Evolutionary conservation across 768 basidiomycete genomes (phyloP).

Genomic region (Podaxis sp.): DNA sequence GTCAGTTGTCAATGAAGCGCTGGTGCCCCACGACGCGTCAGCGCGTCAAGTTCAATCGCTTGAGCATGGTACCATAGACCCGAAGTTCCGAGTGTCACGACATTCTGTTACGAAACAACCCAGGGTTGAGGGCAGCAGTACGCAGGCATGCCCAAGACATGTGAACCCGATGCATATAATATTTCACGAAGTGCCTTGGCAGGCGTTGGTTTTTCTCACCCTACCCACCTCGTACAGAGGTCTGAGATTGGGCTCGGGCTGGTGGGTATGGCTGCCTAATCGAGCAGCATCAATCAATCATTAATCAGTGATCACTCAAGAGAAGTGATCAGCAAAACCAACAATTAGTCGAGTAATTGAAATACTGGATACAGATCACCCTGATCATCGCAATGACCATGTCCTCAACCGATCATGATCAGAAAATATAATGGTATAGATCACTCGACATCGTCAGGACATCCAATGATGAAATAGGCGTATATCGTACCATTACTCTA

Average conservation of each 20-base stretch:
- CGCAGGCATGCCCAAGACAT: neutral
- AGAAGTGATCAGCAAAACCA: slow-evolving; percentile 5
- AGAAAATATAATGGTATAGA: slow-evolving; percentile 10
- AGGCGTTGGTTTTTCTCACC: neutral
- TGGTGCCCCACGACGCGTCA: slow-evolving; percentile 1
- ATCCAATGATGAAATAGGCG: slow-evolving; percentile 8
- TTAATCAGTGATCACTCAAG: slow-evolving; percentile 10
- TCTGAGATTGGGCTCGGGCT: neutral
- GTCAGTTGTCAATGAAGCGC: neutral
- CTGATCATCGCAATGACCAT: slow-evolving; percentile 10
- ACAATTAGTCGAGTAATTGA: slow-evolving; percentile 11
- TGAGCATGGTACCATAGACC: neutral
- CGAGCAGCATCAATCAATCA: slow-evolving; percentile 10
- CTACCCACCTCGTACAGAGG: neutral
- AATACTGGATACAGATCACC: slow-evolving; percentile 18
- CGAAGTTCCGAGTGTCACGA: neutral
- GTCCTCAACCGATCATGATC: slow-evolving; percentile 15
- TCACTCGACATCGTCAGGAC: neutral
- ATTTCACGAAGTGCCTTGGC: neutral
- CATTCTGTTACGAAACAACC: neutral
- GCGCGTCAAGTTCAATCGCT: neutral
- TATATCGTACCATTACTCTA: slow-evolving; percentile 22
- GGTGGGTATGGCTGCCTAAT: neutral
- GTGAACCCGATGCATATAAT: neutral
- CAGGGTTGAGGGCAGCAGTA: neutral